These are phyloP conservation scores for Acmispon strigosus DNA, from an alignment of 306 rosid genomes.

Conservation along the genomic window DNA sequence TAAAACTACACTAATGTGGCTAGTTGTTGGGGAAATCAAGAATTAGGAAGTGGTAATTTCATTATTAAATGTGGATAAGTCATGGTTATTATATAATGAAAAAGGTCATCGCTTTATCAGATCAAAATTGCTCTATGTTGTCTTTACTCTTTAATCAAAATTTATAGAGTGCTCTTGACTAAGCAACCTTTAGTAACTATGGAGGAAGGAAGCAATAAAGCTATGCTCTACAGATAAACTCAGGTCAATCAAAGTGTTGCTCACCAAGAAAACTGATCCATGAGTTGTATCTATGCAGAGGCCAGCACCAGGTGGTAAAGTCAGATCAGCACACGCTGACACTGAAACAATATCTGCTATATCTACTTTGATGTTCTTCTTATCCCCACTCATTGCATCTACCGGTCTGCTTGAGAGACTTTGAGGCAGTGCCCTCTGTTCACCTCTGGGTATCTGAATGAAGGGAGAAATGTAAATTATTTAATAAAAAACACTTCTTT, in stretches of 20 bases:
- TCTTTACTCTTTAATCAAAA: constrained; percentile 4
- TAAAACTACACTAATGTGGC: background rate
- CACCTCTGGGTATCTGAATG: constrained; percentile 52
- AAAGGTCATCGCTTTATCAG: background rate
- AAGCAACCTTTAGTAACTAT: background rate
- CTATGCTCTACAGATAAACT: background rate
- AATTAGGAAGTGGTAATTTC: background rate
- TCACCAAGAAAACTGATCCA: constrained; percentile 83
- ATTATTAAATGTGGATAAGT: background rate
- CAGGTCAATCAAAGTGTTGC: constrained; percentile 9
- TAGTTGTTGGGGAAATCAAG: background rate
- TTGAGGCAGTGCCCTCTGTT: constrained; percentile 44
- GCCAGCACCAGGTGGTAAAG: constrained; percentile 97
- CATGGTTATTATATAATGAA: background rate
- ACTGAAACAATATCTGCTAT: constrained; percentile 86
- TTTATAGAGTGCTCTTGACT: background rate
- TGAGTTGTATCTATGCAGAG: constrained; percentile 80
- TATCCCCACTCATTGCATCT: constrained; percentile 51
- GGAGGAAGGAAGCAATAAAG: background rate
- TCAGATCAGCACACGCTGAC: constrained; percentile 90
- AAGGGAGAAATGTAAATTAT: constrained; percentile 8
- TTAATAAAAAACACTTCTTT: background rate
- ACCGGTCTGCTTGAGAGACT: constrained; percentile 46
- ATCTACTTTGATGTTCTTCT: constrained; percentile 65
- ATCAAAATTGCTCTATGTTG: background rate